Evolutionary conservation across 78 protist species (phyloP).

Genomic region (Anaeramoeba ignava): DNA sequence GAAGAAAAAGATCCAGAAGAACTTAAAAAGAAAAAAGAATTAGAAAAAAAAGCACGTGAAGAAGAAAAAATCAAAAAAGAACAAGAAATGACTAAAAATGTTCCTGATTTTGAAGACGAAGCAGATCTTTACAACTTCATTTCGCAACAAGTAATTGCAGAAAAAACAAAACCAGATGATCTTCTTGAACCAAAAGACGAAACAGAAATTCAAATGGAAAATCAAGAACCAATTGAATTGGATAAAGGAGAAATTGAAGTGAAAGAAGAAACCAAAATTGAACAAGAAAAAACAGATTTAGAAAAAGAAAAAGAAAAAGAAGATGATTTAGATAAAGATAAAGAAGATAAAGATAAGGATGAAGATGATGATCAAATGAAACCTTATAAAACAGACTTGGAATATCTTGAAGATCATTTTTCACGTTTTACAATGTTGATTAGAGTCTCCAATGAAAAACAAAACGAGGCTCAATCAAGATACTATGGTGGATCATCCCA

Average conservation of each 20-base stretch:
- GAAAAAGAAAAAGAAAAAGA: neutral
- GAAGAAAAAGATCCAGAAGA: neutral
- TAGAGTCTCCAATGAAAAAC: neutral
- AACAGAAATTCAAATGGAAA: too few relatives aligned
- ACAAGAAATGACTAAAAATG: neutral
- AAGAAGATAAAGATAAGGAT: neutral
- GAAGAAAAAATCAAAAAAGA: neutral
- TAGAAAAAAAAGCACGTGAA: neutral
- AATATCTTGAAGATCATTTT: neutral
- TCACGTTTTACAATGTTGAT: neutral
- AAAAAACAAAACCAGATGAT: too few relatives aligned
- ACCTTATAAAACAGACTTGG: neutral
- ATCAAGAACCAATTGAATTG: too few relatives aligned
- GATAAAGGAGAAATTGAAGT: neutral
- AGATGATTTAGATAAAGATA: neutral
- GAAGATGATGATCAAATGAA: neutral
- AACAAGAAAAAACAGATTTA: neutral
- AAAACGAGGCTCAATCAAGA: neutral
- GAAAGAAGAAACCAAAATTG: neutral
- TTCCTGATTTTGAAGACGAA: neutral
- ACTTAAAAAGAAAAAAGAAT: neutral
- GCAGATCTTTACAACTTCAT: neutral
- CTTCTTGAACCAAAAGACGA: too few relatives aligned
- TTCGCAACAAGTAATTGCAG: neutral
- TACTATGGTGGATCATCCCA: too few relatives aligned